Evolutionary conservation across 306 rosid genomes (phyloP), one percentile per base, ranked within the genome.

Genomic region (Betula pendula): DNA sequence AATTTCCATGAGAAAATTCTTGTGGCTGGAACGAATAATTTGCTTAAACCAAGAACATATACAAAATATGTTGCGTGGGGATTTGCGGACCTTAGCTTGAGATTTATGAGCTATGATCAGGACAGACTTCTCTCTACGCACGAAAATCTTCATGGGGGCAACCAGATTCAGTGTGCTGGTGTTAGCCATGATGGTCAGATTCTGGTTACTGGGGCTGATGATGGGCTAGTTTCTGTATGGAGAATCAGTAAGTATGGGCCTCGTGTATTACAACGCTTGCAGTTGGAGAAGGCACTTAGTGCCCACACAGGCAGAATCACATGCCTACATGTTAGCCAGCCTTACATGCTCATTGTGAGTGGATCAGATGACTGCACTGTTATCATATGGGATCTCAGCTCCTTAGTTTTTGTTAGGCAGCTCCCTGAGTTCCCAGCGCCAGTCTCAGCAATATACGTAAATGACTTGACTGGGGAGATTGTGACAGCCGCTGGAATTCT

Each of bases 331-430:
- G 98, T 96, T 75, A 85, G 99, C 84, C 98, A 93, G 88, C 99
- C 98, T 38, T 96, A 91, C 88, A 96, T 93, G 99, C 87, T 96
- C 65, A 88, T 96, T 75, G 99, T 91, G 76, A 96, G 93, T 70
- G 99, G 99, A 69, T 96, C 99, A 0, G 98, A 93, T 74, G 99
- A 96, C 85, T 91, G 98, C 86, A 88, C 98, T 5, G 98, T 90
- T 20, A 87, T 96, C 77, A 78, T 96, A 85, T 96, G 99, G 99
- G 99, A 96, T 87, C 94, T 96, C 76, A 87, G 99, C 89, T 88
- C 98, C 76, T 87, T 93, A 87, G 90, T 80, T 56, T 93, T 96
- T 76, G 90, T 96, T 68, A 87, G 96, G 86, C 99, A 96, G 89
- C 99, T 96, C 75, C 94, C 99, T 17, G 90, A 91, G 87, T 93